Base-by-base conservation (phyloP, 768 basidiomycete genomes). In the Rickenella mellea region DNA sequence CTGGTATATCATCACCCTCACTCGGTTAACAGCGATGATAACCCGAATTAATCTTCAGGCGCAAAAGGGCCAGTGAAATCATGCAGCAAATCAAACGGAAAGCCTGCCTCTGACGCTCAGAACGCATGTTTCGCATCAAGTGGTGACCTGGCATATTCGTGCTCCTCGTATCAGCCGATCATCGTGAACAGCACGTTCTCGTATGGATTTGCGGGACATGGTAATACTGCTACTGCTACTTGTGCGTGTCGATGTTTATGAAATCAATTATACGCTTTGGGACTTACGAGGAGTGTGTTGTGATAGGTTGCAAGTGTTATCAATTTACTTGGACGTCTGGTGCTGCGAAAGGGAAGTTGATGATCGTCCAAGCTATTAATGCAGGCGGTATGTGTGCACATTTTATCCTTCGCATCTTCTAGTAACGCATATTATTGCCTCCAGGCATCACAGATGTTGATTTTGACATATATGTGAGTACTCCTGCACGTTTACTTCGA, bases 291-390 rank as follows among this genome's bases (percentile, higher is more conserved):
- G n/a, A n/a, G n/a, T n/a, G n/a, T n/a, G n/a, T n/a, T n/a, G n/a
- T n/a, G n/a, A n/a, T 26, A 47, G 46, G 52, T 42, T 55, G 53
- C 51, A 46, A 48, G 35, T 55, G 53, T 41, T 55, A 52, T 39
- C 42, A 55, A 40, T 50, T 55, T 42, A 53, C 53, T 7, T 55
- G 54, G 45, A 55, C 54, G n/a, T 47, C 47, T 25, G 54, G 54
- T 17, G 49, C 54, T 8, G 54, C 39, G 10, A 26, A 33, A 17
- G 54, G 54, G 12, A 51, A 55, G 44, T 45, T 42, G 4, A 51
- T 55, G 52, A 49, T 53, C 29, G 51, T 55, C 24, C 54, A 53
- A 33, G 53, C 51, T 15, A 49, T 49, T 36, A 55, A 55, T 38
- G 52, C 52, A 27, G 54, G 54, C 29, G 53, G 53, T 40, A 42